Conservation (phyloP, 345 rosid genomes). For the Pseudoturritis turrita region DNA sequence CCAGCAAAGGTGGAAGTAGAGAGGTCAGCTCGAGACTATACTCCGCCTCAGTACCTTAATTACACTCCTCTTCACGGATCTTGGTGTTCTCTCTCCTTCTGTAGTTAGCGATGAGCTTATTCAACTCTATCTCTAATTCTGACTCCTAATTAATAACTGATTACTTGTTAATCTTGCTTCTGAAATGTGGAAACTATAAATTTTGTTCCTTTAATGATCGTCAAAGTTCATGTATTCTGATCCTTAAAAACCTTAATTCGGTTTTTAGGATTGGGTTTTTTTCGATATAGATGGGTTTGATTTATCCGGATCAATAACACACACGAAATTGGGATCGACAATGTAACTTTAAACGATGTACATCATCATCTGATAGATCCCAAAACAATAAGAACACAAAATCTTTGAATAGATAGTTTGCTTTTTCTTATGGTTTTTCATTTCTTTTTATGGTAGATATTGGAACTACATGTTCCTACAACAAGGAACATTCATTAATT, state of each 20-base stretch:
- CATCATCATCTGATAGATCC: too few relatives aligned
- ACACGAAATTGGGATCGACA: too few relatives aligned
- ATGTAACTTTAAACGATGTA: too few relatives aligned
- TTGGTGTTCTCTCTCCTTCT: slow-evolving; percentile 88
- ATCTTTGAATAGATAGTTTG: too few relatives aligned
- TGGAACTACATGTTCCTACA: too few relatives aligned
- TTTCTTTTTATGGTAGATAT: too few relatives aligned
- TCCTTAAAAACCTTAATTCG: neutral
- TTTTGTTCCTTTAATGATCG: neutral
- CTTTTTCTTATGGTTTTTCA: too few relatives aligned
- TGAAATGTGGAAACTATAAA: neutral
- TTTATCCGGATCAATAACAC: too few relatives aligned
- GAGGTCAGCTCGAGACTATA: slow-evolving; percentile 85
- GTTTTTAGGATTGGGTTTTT: too few relatives aligned
- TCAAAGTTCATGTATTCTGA: neutral
- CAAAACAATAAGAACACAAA: too few relatives aligned
- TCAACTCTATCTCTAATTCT: slow-evolving; percentile 59
- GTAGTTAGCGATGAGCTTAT: slow-evolving; percentile 96
- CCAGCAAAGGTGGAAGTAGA: slow-evolving; percentile 88
- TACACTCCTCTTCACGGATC: slow-evolving; percentile 86
- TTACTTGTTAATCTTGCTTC: neutral
- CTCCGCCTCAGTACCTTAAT: slow-evolving; percentile 89
- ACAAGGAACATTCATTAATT: too few relatives aligned
- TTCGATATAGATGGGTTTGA: too few relatives aligned
- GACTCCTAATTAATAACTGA: neutral